Base-by-base conservation (phyloP, 495 filamentous ascomycete species). In the Copromyces sp. region DNA sequence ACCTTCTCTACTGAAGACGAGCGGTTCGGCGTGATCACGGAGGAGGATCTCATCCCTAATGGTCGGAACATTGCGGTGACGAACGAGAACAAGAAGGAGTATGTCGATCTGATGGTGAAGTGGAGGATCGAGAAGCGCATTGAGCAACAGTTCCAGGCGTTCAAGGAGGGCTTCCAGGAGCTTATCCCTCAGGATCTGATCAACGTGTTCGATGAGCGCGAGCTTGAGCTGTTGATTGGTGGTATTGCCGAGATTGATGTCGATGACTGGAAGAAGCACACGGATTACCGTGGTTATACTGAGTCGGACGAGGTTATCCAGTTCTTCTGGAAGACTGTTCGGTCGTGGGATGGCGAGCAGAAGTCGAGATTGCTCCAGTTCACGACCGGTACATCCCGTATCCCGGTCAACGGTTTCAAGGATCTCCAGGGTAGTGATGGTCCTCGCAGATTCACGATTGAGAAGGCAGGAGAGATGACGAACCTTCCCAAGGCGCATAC, bases 201-300 rank as follows among this genome's bases (percentile, higher is more conserved):
- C 81, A 98, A 97, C 76, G 95, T 99, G 65, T 99, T 99, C 78
- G 95, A 99, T 78, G 95, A 98, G 85, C 92, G 95, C 71, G 95
- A 99, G 81, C 85, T 99, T 68, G 95, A 99, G 82, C 83, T 99
- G 76, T 85, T 99, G 75, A 98, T 99, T 80, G 95, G 95, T 74
- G 95, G 95, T 86, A 99, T 99, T 79, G 96, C 95, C 61, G 95
- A 99, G 81, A 99, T 99, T 76, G 95, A 99, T 78, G 96, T 99
- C 24, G 95, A 98, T 68, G 95, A 99, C 82, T 99, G 95, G 95
- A 99, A 99, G 90, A 99, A 99, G 84, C 95, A 99, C 84, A 99
- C 95, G n/a, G 95, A 99, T 80, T 99, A 99, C 83, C 90, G 95
- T 73, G 95, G 95, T n/a, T 99, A 99, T 84, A 97, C 97, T 45